phyloP scores from a whole-genome alignment of 176 grass and related monocot species.

The Oryza australiensis region DNA sequence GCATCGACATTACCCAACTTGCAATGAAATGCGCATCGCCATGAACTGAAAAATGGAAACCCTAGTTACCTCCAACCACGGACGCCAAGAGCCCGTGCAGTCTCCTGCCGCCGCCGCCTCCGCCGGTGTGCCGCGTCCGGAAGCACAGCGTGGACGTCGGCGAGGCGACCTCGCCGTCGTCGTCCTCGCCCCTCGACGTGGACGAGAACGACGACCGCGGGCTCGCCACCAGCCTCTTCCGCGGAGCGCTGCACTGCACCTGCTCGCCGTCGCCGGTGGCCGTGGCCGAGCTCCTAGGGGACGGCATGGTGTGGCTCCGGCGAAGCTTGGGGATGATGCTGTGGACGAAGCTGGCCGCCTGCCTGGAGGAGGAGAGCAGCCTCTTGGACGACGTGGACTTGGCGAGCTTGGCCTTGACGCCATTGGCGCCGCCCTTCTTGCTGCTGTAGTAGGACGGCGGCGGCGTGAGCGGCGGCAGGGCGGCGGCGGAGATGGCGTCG shows the following conservation, averaged over 20 bases:
- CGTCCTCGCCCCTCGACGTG: slow-evolving; percentile 38
- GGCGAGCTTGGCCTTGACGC: slow-evolving; percentile 10
- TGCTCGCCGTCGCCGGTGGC: background rate
- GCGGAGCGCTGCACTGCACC: slow-evolving; percentile 14
- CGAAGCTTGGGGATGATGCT: slow-evolving; percentile 54
- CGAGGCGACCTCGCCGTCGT: background rate
- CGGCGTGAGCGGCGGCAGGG: slow-evolving; percentile 56
- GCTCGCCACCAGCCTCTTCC: slow-evolving; percentile 30
- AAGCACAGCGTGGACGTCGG: slow-evolving; percentile 44
- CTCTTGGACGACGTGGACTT: slow-evolving; percentile 46
- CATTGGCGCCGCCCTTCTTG: background rate
- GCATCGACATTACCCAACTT: background rate
- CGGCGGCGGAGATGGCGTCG: slow-evolving; percentile 24
- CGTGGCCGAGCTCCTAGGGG: background rate
- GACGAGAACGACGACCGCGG: slow-evolving; percentile 56
- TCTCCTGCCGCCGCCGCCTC: slow-evolving; percentile 10
- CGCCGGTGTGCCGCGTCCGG: slow-evolving; percentile 28
- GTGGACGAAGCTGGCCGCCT: slow-evolving; percentile 40
- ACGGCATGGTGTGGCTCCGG: slow-evolving; percentile 47
- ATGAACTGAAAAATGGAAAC: slow-evolving; percentile 5
- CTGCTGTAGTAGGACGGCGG: slow-evolving; percentile 57
- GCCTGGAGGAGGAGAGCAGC: slow-evolving; percentile 35
- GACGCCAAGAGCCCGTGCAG: slow-evolving; percentile 35
- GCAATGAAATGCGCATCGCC: background rate
- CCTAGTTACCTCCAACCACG: slow-evolving; percentile 28